Conservation (phyloP, 148 eudicot genomes). For the Pouteria glomerata region DNA sequence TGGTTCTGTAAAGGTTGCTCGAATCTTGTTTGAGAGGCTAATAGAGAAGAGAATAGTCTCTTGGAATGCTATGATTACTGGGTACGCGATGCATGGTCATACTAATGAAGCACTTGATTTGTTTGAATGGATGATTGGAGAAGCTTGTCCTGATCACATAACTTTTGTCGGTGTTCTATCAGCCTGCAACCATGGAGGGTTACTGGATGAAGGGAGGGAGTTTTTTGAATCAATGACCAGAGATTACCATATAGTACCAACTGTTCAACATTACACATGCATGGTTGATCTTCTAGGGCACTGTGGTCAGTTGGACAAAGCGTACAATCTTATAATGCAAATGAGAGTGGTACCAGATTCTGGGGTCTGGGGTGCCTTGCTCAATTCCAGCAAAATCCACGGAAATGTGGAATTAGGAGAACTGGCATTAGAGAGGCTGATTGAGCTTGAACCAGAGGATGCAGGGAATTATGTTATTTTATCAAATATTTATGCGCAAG, state of each 20-base stretch:
- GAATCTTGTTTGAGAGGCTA: conserved; percentile 38
- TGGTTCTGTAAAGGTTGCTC: conserved; percentile 37
- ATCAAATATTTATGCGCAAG: too few species aligned
- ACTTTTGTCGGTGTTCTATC: too few species aligned
- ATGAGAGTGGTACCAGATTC: conserved; percentile 45
- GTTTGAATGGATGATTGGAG: conserved; percentile 43
- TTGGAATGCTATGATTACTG: too few species aligned
- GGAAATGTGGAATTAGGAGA: too few species aligned
- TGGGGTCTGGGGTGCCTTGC: too few species aligned
- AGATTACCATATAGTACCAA: conserved; percentile 37
- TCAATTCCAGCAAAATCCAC: too few species aligned
- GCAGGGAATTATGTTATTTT: too few species aligned
- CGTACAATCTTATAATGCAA: conserved; percentile 36
- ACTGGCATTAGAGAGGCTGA: too few species aligned
- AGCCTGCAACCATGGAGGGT: too few species aligned
- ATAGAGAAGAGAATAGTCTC: too few species aligned
- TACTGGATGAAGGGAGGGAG: conserved; percentile 54
- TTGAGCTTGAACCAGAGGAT: too few species aligned
- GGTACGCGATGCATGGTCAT: conserved; percentile 65
- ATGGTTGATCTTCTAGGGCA: conserved; percentile 52
- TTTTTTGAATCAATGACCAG: conserved; percentile 43
- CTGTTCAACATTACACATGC: conserved; percentile 51
- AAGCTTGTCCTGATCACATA: too few species aligned
- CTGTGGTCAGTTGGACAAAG: conserved; percentile 37
- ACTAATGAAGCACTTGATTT: conserved; percentile 40